Evolutionary conservation across 1,139 yeast genomes (phyloP), one percentile per base, ranked within the genome.

Genomic region (Magnusiomyces starmeri): DNA sequence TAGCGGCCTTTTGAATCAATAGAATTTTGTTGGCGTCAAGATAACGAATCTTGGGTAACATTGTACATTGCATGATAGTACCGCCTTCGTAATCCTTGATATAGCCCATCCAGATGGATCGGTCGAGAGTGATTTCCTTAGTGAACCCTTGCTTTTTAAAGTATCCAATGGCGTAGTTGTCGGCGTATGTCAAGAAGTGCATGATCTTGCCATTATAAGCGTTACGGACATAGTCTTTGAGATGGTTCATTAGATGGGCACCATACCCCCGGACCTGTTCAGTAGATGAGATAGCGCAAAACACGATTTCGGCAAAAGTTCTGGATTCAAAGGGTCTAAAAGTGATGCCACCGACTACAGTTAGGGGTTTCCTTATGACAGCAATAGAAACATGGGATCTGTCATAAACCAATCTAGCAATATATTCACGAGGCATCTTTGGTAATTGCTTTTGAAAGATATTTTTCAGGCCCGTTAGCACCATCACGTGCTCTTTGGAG

Each of bases 31-130:
- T 84, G 61, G 89, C 85, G 66, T 94, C 98, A 46, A 92, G 74
- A 67, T 94, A 92, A 57, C 98, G 77, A 52, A 86, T 82, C 46
- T 80, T 73, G 0, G 97, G 97, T 51, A 92, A 73, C 96, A 90
- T 90, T 1, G 92, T 74, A 66, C 98, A 94, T 69, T 94, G 97
- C 97, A 92, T 92, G 56, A 92, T 73, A 0, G 98, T 94, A 61
- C 98, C 98, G 37, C 99, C 99, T 71, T 92, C 99, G 68, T 92
- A 92, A 73, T 92, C 98, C 69, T 94, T 92, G 65, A 92, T 92
- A 68, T 92, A 92, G 6, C 99, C 99, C 94, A 89, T 88, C 99
- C 99, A 92, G 39, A 84, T 77, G 44, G 82, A 79, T 60, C 83
- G 85, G 49, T 90, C 94, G 49, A 92, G 75, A 4, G 96, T 78